These are phyloP conservation scores for Backusella luteola DNA, from an alignment of 192 early-diverging fungal species.

Conservation along the genomic window DNA sequence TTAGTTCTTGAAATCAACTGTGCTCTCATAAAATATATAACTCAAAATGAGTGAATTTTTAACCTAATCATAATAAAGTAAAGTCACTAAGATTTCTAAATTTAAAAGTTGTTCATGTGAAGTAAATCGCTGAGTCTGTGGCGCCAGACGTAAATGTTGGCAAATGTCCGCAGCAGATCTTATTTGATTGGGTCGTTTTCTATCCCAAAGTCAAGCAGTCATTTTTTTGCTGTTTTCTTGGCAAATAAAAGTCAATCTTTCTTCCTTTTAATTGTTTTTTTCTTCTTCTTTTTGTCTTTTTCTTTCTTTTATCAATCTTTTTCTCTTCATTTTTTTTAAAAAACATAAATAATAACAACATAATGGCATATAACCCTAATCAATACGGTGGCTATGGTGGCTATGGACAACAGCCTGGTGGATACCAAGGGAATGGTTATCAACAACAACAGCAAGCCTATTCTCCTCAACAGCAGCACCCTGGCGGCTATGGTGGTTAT, in stretches of 20 bases:
- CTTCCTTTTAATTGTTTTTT: not conserved
- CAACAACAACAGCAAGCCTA: not conserved
- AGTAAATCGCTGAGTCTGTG: not conserved
- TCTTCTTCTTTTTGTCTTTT: constrained; percentile 4
- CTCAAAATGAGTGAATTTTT: not conserved
- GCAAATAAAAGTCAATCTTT: not conserved
- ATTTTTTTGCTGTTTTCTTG: not conserved
- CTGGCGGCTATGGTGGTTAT: not conserved
- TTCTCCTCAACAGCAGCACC: not conserved
- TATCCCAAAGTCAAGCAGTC: not conserved
- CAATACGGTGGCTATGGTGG: constrained; percentile 10
- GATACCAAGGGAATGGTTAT: not conserved
- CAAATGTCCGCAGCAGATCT: not conserved
- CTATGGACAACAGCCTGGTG: constrained; percentile 3
- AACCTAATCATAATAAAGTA: not conserved
- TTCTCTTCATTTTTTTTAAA: constrained; percentile 7
- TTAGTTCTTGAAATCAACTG: not conserved
- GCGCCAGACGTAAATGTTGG: not conserved
- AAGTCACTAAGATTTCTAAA: not conserved
- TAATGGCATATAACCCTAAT: constrained; percentile 12
- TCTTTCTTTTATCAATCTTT: not conserved
- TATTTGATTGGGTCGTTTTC: not conserved
- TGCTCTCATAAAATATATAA: not conserved
- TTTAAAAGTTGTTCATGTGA: constrained; percentile 4
- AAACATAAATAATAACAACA: not conserved